Evolutionary conservation across 2,329 filamentous ascomycete genomes (phyloP), one percentile per base, ranked within the genome.

Genomic region (Apiospora aurea): DNA sequence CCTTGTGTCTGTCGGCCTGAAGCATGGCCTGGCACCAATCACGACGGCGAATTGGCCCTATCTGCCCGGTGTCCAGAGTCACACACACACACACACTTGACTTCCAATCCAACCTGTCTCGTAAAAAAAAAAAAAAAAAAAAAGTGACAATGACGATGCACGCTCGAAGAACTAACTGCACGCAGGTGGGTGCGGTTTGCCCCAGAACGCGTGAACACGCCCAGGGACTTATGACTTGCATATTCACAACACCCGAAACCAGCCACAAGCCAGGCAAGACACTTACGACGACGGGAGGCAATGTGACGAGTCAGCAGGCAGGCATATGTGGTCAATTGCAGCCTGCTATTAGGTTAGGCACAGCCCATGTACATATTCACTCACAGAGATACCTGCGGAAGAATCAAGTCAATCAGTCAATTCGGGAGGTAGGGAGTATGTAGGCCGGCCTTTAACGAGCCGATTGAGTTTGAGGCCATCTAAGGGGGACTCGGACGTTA

Each of bases 401-500:
- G 11, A n/a, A 64, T n/a, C 34, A 43, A 43, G 10, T 29, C 26
- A 1, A 3, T 43, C 26, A 1, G 26, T 43, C 41, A 11, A 43
- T 43, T 11, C 13, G 18, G 26, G 29, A 57, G 16, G 18, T 64
- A n/a, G 34, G 10, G 34, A 38, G 34, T 5, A 34, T 3, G 34
- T 6, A n/a, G 57, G 57, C 21, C 57, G 34, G 57, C 34, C 49
- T 57, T 57, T 38, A 10, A 64, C 57, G 3, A 24, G 57, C 29
- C 57, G 57, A 64, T 64, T 64, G 57, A 64, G 57, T 64, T 64
- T 41, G 57, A 64, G 57, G 57, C 57, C 41, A 64, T 64, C 57
- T 64, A 64, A 61, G 53, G 53, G 53, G 29, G 26, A 34, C 57
- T 64, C 34, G 57, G 57, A 64, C 34, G 53, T 61, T 61, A 14